Base-by-base conservation (phyloP, 2,329 filamentous ascomycete genomes). In the Endothia cerciana region DNA sequence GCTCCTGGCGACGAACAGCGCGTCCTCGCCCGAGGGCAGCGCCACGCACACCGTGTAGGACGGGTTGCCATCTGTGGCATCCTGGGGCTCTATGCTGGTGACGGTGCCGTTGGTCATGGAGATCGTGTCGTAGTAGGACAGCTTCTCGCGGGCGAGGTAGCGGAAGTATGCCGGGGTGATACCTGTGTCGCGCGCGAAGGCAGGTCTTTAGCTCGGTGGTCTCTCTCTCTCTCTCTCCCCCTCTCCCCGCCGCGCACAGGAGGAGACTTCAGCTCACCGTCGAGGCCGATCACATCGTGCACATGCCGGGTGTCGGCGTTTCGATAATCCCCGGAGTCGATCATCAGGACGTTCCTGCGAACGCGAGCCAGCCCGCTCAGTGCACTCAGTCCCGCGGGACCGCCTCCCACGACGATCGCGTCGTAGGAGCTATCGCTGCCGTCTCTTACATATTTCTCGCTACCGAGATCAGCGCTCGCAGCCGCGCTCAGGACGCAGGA, bases 211-310 rank as follows among this genome's bases (percentile, higher is more conserved):
- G 56, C 11, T 47, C 13, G 15, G 15, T 47, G 15, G 43, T 47
- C n/a, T 47, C 13, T 22, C 43, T 47, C 43, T 33, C 3, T n/a
- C n/a, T n/a, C n/a, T n/a, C n/a, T n/a, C n/a, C n/a, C n/a, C n/a
- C n/a, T n/a, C n/a, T n/a, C n/a, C n/a, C n/a, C n/a, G n/a, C 10
- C 17, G 17, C 13, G 5, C 19, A 40, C 28, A 43, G n/a, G n/a
- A 19, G 19, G 33, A 10, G 17, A 30, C 22, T 30, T n/a, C 11
- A 19, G 56, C 72, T 68, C 71, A 87, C 86, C 86, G 61, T 89
- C 86, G 65, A 81, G 85, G 3, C 85, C 86, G 33, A 88, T 77
- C 0, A 89, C 83, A 72, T 89, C 87, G 73, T 89, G 87, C 80
- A 88, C 84, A 69, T 87, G 81, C 17, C 86, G 76, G 0, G 87